phyloP scores from a whole-genome alignment of 2,329 filamentous ascomycete genomes.

The Aulographum hederae region DNA sequence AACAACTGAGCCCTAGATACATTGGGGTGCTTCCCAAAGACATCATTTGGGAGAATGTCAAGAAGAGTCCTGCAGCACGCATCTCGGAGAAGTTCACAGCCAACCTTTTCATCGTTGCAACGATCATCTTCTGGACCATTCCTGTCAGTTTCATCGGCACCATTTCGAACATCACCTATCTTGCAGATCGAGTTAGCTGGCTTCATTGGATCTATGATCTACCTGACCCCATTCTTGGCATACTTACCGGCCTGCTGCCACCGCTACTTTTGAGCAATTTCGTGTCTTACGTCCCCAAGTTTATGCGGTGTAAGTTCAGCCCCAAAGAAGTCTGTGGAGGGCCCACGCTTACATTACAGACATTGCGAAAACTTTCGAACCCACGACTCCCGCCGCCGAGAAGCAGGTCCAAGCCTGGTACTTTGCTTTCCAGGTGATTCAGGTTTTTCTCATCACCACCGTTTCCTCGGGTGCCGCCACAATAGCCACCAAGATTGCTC shows the following conservation, averaged over 20 bases:
- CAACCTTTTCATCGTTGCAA: slow-evolving; percentile 19
- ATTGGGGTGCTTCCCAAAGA: slow-evolving; percentile 26
- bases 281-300: slow-evolving; percentile 50
- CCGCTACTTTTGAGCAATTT: slow-evolving; percentile 61
- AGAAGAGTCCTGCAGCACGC: slow-evolving; percentile 8
- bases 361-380: slow-evolving; percentile 62
- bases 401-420: slow-evolving; percentile 81
- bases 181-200: slow-evolving; percentile 40
- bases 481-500: slow-evolving; percentile 42
- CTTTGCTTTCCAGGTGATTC: slow-evolving; percentile 78
- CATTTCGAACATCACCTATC: slow-evolving; percentile 25
- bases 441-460: slow-evolving; percentile 81
- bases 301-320: neutral
- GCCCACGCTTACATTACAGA: slow-evolving; percentile 24
- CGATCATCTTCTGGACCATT: slow-evolving; percentile 27
- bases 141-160: slow-evolving; percentile 25
- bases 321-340: neutral
- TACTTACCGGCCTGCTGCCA: slow-evolving; percentile 73
- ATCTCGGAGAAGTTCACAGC: slow-evolving; percentile 8
- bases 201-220: slow-evolving; percentile 56
- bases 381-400: slow-evolving; percentile 64
- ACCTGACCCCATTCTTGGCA: slow-evolving; percentile 54
- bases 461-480: slow-evolving; percentile 63
- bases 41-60: slow-evolving; percentile 27
- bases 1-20: slow-evolving; percentile 18